These are phyloP conservation scores for Aspergillus puulaauensis DNA, from an alignment of 2,329 filamentous ascomycete species.

Conservation along the genomic window DNA sequence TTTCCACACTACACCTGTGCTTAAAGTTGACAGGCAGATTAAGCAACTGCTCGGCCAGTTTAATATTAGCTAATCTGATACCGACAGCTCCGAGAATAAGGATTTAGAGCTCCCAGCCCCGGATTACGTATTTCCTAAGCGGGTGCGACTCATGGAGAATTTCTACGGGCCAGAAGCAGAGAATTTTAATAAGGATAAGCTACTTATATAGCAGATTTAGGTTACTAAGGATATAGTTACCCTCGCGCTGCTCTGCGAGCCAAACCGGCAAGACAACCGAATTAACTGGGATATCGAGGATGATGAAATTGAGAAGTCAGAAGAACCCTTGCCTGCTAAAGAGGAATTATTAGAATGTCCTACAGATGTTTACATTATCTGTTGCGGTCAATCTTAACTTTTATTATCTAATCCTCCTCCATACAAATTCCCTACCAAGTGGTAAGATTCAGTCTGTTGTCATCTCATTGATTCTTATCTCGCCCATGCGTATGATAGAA, in stretches of 20 bases:
- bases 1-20: no score
- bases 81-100: no score
- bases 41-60: no score
- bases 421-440: conserved; percentile 23
- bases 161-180: no score
- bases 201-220: conserved; percentile 19
- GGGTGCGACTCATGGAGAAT: no score
- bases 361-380: conserved; percentile 28
- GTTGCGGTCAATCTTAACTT: conserved; percentile 22
- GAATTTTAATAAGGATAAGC: no score
- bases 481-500: no score
- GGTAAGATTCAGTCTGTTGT: not conserved
- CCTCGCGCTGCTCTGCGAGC: conserved; percentile 23
- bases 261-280: conserved; percentile 9
- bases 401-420: conserved; percentile 24
- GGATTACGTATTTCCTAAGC: no score
- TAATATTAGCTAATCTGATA: no score
- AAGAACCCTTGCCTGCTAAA: conserved; percentile 12
- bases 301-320: conserved; percentile 12
- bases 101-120: no score
- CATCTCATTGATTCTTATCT: no score
- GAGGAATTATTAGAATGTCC: conserved; percentile 13
- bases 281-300: conserved; percentile 19
- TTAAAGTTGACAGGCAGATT: no score
- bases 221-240: conserved; percentile 30